Evolutionary conservation across 23 red algal genomes (phyloP).

Genomic region (Cyanidioschyzon merolae): DNA sequence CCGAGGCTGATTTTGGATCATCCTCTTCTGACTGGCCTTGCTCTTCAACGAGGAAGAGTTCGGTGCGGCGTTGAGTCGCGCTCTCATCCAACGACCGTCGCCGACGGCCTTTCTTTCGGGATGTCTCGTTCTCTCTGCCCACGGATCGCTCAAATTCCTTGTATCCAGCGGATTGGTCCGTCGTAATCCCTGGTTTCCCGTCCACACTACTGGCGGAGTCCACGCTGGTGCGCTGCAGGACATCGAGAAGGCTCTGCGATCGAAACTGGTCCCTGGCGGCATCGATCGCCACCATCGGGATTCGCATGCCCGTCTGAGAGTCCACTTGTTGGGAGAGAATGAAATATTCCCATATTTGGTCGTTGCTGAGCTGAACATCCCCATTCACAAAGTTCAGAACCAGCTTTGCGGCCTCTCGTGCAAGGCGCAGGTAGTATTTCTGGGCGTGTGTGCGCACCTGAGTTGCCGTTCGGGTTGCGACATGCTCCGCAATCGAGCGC

Average conservation of each 20-base stretch:
- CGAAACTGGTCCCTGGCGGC: not conserved
- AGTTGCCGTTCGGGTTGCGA: conserved; percentile 64
- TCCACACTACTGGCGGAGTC: not conserved
- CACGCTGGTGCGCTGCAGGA: not conserved
- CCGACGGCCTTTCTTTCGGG: not conserved
- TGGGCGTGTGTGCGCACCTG: conserved; percentile 94
- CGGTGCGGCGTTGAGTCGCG: not conserved
- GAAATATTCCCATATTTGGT: conserved; percentile 8
- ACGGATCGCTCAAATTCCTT: not conserved
- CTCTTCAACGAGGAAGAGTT: not conserved
- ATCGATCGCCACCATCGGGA: not conserved
- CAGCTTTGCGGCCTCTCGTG: conserved; percentile 26
- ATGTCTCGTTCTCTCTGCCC: not conserved
- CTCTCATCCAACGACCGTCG: not conserved
- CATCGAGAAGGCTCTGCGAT: not conserved
- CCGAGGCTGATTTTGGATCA: not conserved
- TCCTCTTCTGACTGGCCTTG: not conserved
- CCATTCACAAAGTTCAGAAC: conserved; percentile 3
- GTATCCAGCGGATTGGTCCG: not conserved
- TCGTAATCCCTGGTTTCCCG: not conserved
- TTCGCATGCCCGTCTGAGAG: not conserved
- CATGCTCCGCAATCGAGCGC: conserved; percentile 69
- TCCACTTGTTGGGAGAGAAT: not conserved
- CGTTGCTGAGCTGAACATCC: not conserved
- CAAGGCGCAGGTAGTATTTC: conserved; percentile 85